Base-by-base conservation (phyloP, 2,329 filamentous ascomycete species). In the Colletotrichum melonis region DNA sequence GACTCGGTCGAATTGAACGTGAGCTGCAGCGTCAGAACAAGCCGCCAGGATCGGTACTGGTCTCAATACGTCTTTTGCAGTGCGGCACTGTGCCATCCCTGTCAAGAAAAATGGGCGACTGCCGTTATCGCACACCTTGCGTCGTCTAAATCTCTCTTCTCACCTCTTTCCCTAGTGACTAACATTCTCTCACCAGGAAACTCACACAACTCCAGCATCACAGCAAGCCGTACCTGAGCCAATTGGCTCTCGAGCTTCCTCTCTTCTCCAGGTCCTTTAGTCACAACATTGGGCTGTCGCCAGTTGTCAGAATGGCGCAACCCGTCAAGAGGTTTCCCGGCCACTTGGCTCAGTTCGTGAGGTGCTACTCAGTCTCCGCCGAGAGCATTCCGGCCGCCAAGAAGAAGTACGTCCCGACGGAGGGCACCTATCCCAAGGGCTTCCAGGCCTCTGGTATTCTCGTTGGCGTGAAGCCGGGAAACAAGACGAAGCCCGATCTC, bases 401-500 rank as follows among this genome's bases (percentile, higher is more conserved):
- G 87, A 90, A 92, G 82, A 97, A 97, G 84, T 98, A 97, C 83
- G 91, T 98, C 64, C 95, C 97, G 9, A 92, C 90, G 1, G 90
- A 89, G 55, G 97, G 96, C 75, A 94, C 91, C 24, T 98, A 98
- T 80, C 97, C 97, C 5, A 92, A 94, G 81, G 97, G 96, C 58
- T 99, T 98, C 87, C 86, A 90, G 57, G 95, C 94, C 35, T 95
- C 95, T 14, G 96, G 94, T 75, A 94, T 94, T 63, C 92, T 97
- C 80, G 96, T 97, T 52, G 96, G 97, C 66, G 95, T 99, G 78
- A 99, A 99, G 86, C 91, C 95, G 16, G 92, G 92, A 76, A 98
- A 98, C 85, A 98, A 94, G 63, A 93, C 91, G 75, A 95, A 95
- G 83, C 95, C 96, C 38, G 97, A 99, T 82, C 89, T 99, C 63